phyloP scores from a whole-genome alignment of 768 basidiomycete species.

The Boletus vinaceobasis region DNA sequence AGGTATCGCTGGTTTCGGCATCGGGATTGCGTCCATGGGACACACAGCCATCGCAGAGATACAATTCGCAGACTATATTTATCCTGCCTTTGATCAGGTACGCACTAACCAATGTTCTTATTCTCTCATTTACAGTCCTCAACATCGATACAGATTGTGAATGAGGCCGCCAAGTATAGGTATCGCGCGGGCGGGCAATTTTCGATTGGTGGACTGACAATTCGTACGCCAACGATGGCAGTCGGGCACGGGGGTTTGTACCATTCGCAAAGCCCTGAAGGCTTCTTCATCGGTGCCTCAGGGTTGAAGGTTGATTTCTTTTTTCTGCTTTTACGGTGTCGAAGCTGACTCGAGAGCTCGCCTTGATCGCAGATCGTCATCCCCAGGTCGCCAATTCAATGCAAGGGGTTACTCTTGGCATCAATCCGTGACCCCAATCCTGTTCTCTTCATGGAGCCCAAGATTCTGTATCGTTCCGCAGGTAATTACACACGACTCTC shows the following conservation, averaged over 20 bases:
- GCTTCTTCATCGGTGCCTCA: conserved; percentile 87
- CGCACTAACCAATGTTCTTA: conserved; percentile 6
- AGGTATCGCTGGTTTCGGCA: conserved; percentile 93
- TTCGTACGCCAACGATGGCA: conserved; percentile 85
- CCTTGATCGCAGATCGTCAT: conserved; percentile 59
- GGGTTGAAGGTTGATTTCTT: conserved; percentile 68
- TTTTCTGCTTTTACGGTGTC: background rate
- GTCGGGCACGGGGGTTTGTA: conserved; percentile 93
- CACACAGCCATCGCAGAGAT: conserved; percentile 95
- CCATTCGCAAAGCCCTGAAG: conserved; percentile 94
- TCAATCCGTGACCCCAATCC: conserved; percentile 93
- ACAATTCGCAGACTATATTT: conserved; percentile 89
- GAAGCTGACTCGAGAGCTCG: background rate
- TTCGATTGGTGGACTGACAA: conserved; percentile 78
- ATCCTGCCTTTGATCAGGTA: conserved; percentile 92
- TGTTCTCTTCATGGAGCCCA: conserved; percentile 93
- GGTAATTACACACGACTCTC: conserved; percentile 35
- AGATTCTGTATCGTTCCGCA: conserved; percentile 89
- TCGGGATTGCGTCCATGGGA: conserved; percentile 89
- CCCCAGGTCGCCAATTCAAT: conserved; percentile 90
- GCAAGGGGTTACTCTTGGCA: conserved; percentile 85
- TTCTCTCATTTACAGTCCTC: background rate
- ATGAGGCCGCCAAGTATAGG: conserved; percentile 91
- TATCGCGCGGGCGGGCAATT: conserved; percentile 86
- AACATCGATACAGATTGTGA: conserved; percentile 63